Evolutionary conservation across 176 grass and related monocot species (phyloP).

Genomic region (Otatea glauca): DNA sequence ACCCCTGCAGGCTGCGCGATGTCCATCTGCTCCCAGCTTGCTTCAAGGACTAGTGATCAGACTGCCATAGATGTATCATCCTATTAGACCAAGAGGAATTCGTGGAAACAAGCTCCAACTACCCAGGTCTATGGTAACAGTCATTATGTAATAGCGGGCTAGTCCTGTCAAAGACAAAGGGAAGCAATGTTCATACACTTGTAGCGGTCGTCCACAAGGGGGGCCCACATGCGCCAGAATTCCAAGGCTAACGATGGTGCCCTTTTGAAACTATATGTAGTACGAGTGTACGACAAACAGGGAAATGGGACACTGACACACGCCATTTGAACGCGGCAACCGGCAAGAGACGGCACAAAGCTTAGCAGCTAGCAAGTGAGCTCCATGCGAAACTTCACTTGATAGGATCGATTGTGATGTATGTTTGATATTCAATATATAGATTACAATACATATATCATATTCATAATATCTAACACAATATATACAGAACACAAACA

Average conservation of each 20-base stretch:
- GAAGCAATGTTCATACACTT: background rate
- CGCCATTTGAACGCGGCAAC: background rate
- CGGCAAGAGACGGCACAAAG: too few relatives aligned
- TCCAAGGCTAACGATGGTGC: background rate
- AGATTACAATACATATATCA: too few relatives aligned
- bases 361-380: too few relatives aligned
- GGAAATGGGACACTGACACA: too few relatives aligned
- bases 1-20: slow-evolving; percentile 58
- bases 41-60: background rate
- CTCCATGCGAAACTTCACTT: too few relatives aligned
- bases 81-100: background rate
- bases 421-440: too few relatives aligned
- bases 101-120: background rate
- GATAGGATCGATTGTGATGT: too few relatives aligned
- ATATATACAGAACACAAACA: too few relatives aligned
- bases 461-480: too few relatives aligned
- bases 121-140: background rate
- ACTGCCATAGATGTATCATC: background rate
- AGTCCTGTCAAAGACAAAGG: background rate
- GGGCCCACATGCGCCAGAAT: background rate
- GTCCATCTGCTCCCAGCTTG: slow-evolving; percentile 16
- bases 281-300: too few relatives aligned
- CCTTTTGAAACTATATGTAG: background rate
- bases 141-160: background rate
- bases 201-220: background rate